Evolutionary conservation across 306 rosid genomes (phyloP), one percentile per base, ranked within the genome.

Genomic region (Morella rubra): DNA sequence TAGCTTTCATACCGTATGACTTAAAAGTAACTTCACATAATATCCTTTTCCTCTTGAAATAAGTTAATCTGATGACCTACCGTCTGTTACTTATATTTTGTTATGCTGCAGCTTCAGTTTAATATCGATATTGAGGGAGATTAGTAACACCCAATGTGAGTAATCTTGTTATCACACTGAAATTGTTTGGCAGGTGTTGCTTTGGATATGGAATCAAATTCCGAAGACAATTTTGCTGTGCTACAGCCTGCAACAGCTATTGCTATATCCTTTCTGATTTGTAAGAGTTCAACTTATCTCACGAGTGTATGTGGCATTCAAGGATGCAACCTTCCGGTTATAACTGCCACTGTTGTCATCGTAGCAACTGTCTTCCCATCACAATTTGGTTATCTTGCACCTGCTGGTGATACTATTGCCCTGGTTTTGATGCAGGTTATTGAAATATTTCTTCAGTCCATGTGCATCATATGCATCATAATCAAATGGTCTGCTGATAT

Each of bases 401-500:
- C 91, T 51, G 78, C 88, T 10, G 91, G 86, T 69, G 91, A 90
- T 76, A 79, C 85, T 32, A 52, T 90, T 77, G 91, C 92, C 27
- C 55, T 84, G 53, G 73, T 92, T 72, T 74, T 92, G 81, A 78
- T 92, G 87, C 91, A 89, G 93, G 92, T 92, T 87, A 69, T 27
- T 62, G 47, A 78, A 54, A 50, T 69, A 40, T 24, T n/a, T 27
- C 16, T 32, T 32, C 2, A 32, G 37, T 32, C 3, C 37, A 32
- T 32, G 37, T 32, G 37, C 37, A 32, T 32, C 37, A 76, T 68
- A 52, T 40, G 27, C 65, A 68, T 54, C 46, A 32, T 14, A 50
- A 12, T 5, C 20, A 32, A 60, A 61, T 61, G 44, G n/a, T 32
- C 65, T 14, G 20, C 16, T 58, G 65, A 58, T 22, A 58, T 58